Evolutionary conservation across 108 stramenopile species (phyloP), one percentile per base, ranked within the genome.

Genomic region (Pseudonitzschia delicatissima): DNA sequence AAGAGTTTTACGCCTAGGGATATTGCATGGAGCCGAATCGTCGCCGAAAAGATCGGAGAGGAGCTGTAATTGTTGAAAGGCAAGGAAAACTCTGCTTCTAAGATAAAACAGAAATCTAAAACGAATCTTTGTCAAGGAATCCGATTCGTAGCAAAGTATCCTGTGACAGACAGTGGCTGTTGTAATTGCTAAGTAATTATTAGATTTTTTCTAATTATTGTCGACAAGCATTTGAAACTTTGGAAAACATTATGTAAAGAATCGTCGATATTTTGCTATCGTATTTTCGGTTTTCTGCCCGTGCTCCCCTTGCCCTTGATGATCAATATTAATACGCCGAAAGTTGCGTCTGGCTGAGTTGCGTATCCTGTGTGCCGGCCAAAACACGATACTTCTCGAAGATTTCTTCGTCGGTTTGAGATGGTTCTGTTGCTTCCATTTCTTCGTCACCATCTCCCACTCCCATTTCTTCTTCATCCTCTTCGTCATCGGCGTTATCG

Each of bases 1-100:
- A 90, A 90, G 61, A 90, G 87, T 62, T 93, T 89, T 68, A 66
- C 82, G 15, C 92, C 92, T 1, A 74, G 82, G 37, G 92, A 93
- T 72, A 77, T 93, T 45, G 85, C 88, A 50, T 90, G 92, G 92
- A 76, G 84, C 65, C 80, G 80, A 48, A 81, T 86, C 48, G 76
- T 90, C 65, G 82, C 84, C 9, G 69, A 83, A 45, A 75, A 84
- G 76, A 64, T 88, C 49, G 84, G 72, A 11, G 50, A 45, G 8
- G n/a, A 13, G 18, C 59, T 44, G 27, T 69, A 69, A 34, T 15
- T 26, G 32, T 9, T 13, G 8, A 1, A 42, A 15, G 40, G 40
- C 11, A 15, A 42, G 15, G 15, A 42, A 42, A n/a, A n/a, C n/a
- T n/a, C n/a, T n/a, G n/a, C n/a, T n/a, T n/a, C n/a, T n/a, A n/a